Evolutionary conservation across 164 flowering plant genomes (phyloP).

Genomic region (Nelumbo lutea): DNA sequence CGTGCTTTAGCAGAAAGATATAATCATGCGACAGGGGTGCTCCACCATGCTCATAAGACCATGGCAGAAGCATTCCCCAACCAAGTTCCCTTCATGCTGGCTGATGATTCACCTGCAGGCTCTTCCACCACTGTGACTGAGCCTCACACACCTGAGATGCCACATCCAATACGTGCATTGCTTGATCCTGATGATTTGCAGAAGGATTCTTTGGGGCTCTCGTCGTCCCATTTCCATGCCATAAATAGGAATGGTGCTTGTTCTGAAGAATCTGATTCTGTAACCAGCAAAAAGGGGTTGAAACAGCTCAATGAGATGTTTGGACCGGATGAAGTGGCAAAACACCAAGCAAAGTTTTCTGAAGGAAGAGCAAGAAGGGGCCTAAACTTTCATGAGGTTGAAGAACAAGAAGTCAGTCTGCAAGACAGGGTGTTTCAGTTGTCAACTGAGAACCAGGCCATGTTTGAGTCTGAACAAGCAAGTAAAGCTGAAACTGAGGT

Average conservation of each 20-base stretch:
- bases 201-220: conserved; percentile 24
- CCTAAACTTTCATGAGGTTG: conserved; percentile 19
- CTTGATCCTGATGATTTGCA: conserved; percentile 48
- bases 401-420: conserved; percentile 23
- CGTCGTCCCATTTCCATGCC: background rate
- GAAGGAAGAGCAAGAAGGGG: conserved; percentile 25
- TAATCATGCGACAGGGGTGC: conserved; percentile 79
- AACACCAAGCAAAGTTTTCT: conserved; percentile 12
- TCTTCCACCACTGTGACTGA: conserved; percentile 39
- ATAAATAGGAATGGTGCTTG: background rate
- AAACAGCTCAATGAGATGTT: conserved; percentile 38
- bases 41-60: conserved; percentile 84
- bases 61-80: conserved; percentile 81
- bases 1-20: conserved; percentile 95
- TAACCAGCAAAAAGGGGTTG: conserved; percentile 26
- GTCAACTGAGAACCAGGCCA: conserved; percentile 28
- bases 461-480: conserved; percentile 29
- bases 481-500: conserved; percentile 39
- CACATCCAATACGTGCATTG: conserved; percentile 29
- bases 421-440: conserved; percentile 20
- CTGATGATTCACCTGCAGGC: conserved; percentile 49
- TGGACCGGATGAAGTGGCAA: conserved; percentile 23
- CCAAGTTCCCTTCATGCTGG: conserved; percentile 45
- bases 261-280: conserved; percentile 23
- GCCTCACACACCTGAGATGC: conserved; percentile 52